A percentile compares a stretch with the other conserved stretches of the same genome.
Conservation (phyloP, 176 grass and related monocot species). For the Bonia amplexicaulis region DNA sequence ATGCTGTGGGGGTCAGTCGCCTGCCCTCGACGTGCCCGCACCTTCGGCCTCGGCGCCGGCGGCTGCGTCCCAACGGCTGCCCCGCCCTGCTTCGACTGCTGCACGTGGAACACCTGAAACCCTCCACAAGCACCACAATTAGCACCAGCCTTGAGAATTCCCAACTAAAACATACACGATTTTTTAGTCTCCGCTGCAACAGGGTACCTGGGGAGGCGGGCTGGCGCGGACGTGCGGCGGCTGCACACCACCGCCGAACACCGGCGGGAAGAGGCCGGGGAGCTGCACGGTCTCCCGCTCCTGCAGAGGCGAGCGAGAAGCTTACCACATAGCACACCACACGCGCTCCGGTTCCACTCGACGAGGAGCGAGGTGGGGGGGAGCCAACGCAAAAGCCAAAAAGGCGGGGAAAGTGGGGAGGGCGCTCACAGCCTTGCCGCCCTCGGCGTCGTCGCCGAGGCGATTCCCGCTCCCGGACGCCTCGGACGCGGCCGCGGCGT, state of each 20-base stretch:
- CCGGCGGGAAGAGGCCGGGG: constrained; percentile 65
- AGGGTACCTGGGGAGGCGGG: constrained; percentile 65
- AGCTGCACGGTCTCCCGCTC: constrained; percentile 72
- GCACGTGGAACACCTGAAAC: constrained; percentile 72
- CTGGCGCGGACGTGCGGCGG: constrained; percentile 64
- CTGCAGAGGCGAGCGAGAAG: constrained; percentile 35
- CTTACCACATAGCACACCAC: constrained; percentile 1
- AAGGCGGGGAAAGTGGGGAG: constrained; percentile 31
- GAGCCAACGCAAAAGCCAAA: constrained; percentile 24
- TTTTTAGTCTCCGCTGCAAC: not conserved
- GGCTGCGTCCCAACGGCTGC: constrained; percentile 37
- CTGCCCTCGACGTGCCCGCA: constrained; percentile 87
- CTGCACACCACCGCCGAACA: constrained; percentile 69
- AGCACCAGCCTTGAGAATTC: not conserved
- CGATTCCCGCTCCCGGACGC: constrained; percentile 57
- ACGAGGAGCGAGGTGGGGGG: not conserved
- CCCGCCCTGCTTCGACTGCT: constrained; percentile 56
- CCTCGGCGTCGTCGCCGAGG: constrained; percentile 49
- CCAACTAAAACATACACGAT: not conserved
- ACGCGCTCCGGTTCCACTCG: not conserved
- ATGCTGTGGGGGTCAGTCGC: constrained; percentile 98
- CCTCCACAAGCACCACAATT: not conserved
- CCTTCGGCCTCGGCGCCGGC: constrained; percentile 82
- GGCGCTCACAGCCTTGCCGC: constrained; percentile 47
- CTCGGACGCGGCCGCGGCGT: constrained; percentile 45